Evolutionary conservation across 148 eudicot genomes (phyloP).

Genomic region (Heliosperma pusillum): DNA sequence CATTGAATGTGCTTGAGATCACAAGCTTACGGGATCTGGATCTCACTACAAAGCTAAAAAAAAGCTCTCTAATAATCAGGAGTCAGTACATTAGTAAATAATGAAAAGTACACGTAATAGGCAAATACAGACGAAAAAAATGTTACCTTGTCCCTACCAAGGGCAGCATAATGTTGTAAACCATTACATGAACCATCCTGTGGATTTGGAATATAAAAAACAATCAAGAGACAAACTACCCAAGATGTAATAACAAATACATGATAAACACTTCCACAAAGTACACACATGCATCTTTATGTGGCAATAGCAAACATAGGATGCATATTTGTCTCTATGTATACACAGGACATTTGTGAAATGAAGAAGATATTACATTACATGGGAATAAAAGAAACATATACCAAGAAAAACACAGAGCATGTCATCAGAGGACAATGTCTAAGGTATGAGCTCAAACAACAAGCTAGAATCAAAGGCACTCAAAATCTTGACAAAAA

Average conservation of each 20-base stretch:
- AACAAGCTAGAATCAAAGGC: background rate
- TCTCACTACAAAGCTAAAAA: background rate
- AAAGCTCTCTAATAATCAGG: background rate
- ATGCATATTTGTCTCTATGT: background rate
- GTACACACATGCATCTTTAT: background rate
- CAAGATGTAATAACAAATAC: background rate
- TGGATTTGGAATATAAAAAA: constrained; percentile 14
- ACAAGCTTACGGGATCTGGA: background rate
- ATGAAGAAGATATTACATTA: background rate
- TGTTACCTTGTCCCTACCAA: constrained; percentile 96
- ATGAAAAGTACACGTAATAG: background rate
- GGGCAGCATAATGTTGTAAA: constrained; percentile 97
- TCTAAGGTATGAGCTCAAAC: background rate
- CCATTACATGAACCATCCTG: constrained; percentile 99
- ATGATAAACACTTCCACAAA: too few species aligned
- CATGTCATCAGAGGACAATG: background rate
- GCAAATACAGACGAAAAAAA: background rate
- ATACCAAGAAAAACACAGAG: background rate
- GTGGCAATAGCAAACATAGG: background rate
- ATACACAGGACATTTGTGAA: background rate
- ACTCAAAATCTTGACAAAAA: background rate
- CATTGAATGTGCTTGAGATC: background rate
- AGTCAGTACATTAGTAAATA: too few species aligned
- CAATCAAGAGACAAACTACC: constrained; percentile 10
- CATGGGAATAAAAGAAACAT: background rate